Base-by-base conservation (phyloP, 1,284 basidiomycete species). In the Pseudozyma sp. region DNA sequence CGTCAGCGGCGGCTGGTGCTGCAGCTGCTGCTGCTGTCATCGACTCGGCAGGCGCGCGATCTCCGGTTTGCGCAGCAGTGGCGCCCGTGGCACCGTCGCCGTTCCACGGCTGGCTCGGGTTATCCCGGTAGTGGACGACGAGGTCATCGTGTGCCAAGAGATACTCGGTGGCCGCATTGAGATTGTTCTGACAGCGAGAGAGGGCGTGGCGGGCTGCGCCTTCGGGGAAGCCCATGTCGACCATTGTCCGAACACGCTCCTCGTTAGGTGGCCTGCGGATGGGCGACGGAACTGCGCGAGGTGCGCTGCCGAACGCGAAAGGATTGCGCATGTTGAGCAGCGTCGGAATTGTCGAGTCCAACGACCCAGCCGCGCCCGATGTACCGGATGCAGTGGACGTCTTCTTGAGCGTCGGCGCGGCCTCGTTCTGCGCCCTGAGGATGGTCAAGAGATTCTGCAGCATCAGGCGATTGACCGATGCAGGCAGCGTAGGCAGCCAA, bases 161-260 rank as follows among this genome's bases (percentile, higher is more conserved):
- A 17, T 94, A 88, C 78, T 99, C 96, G 0, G 96, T 92, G 3
- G 97, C 97, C 7, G 92, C 90, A 40, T 88, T 91, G 75, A 97
- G 88, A 78, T 97, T 97, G 86, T 98, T 98, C 68, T 92, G 89
- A 14, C 91, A 91, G 24, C 94, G 91, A 19, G 88, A 85, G 19
- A 99, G 86, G 5, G 96, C 96, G 58, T 90, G 89, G 80, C 93
- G 91, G 1, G 92, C 92, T 5, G 93, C 92, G 43, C 89, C 89
- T 9, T 93, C 89, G 30, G 92, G 90, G 86, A 99, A 99, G 52
- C 97, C 97, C 97, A 99, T 99, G 76, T 99, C 96, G 16, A 90
- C 91, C 51, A 99, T 87, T 78, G 94, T 91, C 51, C 89, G 88
- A 48, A 97, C 89, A 33, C 91, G 89, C 2, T 67, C 67, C 45